Percentiles rank a stretch among this genome's conserved stretches.
phyloP scores from a whole-genome alignment of 2,329 filamentous ascomycete genomes.

The Pseudogymnoascus sp. region DNA sequence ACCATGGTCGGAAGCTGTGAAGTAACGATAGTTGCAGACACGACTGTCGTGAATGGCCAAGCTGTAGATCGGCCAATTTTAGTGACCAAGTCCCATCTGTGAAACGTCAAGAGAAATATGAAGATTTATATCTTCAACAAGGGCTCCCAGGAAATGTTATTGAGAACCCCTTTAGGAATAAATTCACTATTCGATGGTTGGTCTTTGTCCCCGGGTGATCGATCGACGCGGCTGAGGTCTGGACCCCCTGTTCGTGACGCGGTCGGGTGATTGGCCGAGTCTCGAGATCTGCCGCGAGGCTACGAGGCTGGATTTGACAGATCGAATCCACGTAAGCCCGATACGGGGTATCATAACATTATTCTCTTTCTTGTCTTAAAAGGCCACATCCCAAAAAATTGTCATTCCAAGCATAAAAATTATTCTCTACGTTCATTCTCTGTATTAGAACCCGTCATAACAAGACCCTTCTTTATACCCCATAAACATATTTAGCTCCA shows the following conservation, averaged over 20 bases:
- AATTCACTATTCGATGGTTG: background rate
- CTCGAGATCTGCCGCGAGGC: background rate
- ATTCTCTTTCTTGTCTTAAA: background rate
- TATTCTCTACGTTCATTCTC: background rate
- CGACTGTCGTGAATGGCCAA: background rate
- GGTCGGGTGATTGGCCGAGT: background rate
- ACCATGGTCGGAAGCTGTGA: slow-evolving; percentile 18
- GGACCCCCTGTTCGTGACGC: background rate
- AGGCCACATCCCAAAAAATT: background rate
- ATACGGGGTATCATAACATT: background rate
- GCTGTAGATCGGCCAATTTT: background rate
- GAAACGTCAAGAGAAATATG: background rate
- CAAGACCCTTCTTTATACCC: background rate
- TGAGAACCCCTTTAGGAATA: background rate
- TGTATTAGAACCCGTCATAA: background rate
- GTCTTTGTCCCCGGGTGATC: background rate
- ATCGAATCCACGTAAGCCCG: background rate
- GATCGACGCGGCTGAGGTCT: background rate
- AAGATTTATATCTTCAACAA: background rate
- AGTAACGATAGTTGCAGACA: background rate
- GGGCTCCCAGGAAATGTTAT: background rate
- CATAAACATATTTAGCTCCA: background rate
- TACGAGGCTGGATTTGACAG: background rate
- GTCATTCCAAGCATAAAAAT: background rate
- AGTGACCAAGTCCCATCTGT: background rate